Evolutionary conservation across 345 rosid species (phyloP).

Genomic region (Eutrema heterophyllum): DNA sequence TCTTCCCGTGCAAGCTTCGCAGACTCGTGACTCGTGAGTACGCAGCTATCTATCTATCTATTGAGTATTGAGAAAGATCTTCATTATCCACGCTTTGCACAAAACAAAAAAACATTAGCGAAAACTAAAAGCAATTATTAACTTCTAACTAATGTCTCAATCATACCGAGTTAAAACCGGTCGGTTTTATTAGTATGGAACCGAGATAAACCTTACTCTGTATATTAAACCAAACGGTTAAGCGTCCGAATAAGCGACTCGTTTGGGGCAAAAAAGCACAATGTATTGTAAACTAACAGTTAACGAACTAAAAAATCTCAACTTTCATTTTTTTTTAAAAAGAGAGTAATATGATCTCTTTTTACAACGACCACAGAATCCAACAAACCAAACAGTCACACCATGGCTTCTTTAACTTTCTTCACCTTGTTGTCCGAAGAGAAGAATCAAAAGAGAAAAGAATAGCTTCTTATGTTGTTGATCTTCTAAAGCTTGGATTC

Average conservation of each 20-base stretch:
- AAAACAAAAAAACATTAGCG: background rate
- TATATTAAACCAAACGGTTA: background rate
- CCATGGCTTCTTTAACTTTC: background rate
- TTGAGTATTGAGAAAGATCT: background rate
- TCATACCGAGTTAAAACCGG: background rate
- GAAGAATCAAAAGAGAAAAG: background rate
- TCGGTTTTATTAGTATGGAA: background rate
- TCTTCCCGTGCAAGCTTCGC: constrained; percentile 20
- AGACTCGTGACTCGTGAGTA: background rate
- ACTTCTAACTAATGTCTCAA: background rate
- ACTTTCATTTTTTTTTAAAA: background rate
- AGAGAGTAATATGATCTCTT: background rate
- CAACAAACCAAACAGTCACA: background rate
- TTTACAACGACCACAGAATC: background rate
- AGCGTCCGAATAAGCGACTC: background rate
- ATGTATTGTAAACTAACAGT: background rate
- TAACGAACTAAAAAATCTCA: background rate
- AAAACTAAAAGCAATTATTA: background rate
- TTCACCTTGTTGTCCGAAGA: background rate
- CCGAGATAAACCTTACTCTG: background rate
- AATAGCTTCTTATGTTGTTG: background rate
- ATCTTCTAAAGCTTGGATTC: constrained; percentile 47
- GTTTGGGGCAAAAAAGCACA: background rate
- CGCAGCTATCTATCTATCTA: background rate
- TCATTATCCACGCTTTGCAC: constrained; percentile 2